Conservation (phyloP, 2,329 filamentous ascomycete genomes). For the Lachnellula cervina region DNA sequence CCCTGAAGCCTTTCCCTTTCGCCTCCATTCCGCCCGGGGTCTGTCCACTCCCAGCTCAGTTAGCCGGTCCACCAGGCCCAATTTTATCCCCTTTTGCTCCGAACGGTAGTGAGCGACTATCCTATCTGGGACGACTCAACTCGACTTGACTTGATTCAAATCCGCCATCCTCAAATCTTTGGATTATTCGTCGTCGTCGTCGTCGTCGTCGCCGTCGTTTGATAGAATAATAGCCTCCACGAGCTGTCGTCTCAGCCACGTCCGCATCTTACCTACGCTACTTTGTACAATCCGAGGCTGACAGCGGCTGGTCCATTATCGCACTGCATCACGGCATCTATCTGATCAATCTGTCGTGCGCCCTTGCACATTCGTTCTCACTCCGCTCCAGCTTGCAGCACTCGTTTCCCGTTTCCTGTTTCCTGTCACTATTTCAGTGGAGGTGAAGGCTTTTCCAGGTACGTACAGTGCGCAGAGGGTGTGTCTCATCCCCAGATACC, state of each 20-base stretch:
- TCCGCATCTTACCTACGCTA: neutral
- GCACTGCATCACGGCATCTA: neutral
- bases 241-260: neutral
- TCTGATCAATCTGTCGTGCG: neutral
- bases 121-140: too few relatives aligned
- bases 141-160: too few relatives aligned
- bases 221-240: neutral
- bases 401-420: neutral
- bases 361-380: neutral
- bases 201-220: neutral
- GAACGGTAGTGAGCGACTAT: too few relatives aligned
- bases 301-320: neutral
- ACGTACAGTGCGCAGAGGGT: neutral
- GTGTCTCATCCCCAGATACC: neutral
- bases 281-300: neutral
- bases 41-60: too few relatives aligned
- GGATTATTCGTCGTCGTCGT: neutral
- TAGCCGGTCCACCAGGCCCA: too few relatives aligned
- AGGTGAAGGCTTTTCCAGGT: neutral
- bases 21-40: too few relatives aligned
- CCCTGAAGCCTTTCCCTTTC: too few relatives aligned
- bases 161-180: too few relatives aligned
- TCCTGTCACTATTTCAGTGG: neutral
- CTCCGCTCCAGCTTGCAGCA: neutral
- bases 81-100: too few relatives aligned